These are phyloP conservation scores for Helicocarpus griseus DNA, from an alignment of 2,329 filamentous ascomycete genomes.

Conservation along the genomic window DNA sequence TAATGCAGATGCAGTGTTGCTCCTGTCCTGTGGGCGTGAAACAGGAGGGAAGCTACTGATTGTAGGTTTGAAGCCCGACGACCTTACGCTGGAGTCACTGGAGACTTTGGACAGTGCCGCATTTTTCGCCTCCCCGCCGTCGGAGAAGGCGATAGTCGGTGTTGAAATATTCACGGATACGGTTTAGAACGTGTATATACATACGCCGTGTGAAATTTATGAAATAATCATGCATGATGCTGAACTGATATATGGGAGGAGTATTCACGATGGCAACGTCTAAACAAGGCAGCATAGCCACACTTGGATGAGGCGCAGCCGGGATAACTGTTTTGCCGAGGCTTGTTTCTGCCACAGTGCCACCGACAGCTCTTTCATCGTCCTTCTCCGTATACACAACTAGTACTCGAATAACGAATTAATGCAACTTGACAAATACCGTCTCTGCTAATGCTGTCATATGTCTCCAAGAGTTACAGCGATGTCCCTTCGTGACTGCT, in stretches of 20 bases:
- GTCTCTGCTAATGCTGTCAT: neutral
- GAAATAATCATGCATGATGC: slow-evolving; percentile 2
- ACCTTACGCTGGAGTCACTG: too few species aligned
- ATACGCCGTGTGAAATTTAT: neutral
- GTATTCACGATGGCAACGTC: too few species aligned
- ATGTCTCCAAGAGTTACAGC: neutral
- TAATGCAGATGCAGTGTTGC: neutral
- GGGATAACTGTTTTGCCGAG: slow-evolving; percentile 1
- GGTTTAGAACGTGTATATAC: neutral
- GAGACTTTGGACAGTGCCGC: neutral
- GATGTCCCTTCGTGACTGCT: neutral
- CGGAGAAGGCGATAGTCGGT: neutral
- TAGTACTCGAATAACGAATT: neutral
- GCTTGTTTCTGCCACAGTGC: too few species aligned
- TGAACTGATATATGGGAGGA: too few species aligned
- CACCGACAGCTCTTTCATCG: too few species aligned
- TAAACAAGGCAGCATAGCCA: neutral
- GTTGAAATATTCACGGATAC: neutral
- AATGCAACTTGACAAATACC: neutral
- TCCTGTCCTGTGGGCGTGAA: neutral
- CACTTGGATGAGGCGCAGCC: slow-evolving; percentile 1
- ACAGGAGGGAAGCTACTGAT: neutral
- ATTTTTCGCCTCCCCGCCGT: neutral
- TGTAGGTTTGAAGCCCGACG: too few species aligned
- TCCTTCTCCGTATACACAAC: neutral